phyloP scores from a whole-genome alignment of 768 basidiomycete species.

The Psilocybe azurescens region DNA sequence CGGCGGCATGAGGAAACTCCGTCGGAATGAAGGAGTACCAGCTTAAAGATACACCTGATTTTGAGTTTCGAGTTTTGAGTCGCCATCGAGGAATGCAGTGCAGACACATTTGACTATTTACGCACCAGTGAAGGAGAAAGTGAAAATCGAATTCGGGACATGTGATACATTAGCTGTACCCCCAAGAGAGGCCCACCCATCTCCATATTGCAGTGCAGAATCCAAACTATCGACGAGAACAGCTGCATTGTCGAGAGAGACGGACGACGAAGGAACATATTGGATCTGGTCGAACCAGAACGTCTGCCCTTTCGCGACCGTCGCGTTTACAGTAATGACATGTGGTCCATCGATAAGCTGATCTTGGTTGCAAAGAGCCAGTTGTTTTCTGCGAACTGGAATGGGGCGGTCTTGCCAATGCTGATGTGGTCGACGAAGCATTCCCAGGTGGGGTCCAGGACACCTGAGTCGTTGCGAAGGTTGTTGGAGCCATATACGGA shows the following conservation, averaged over 20 bases:
- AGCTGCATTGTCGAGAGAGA: constrained; percentile 5
- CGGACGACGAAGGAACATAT: constrained; percentile 27
- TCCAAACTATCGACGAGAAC: constrained; percentile 16
- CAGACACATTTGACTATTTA: background rate
- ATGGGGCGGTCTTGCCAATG: background rate
- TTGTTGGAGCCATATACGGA: constrained; percentile 12
- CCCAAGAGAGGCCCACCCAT: constrained; percentile 17
- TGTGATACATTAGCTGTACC: constrained; percentile 24
- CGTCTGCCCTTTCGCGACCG: constrained; percentile 24
- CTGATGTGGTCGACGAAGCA: constrained; percentile 17
- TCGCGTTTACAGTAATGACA: constrained; percentile 28
- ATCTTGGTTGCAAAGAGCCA: constrained; percentile 14
- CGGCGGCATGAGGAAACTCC: constrained; percentile 17
- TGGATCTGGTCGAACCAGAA: constrained; percentile 35
- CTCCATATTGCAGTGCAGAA: constrained; percentile 14
- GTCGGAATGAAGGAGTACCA: constrained; percentile 29
- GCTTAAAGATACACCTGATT: constrained; percentile 24
- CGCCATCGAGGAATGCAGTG: background rate
- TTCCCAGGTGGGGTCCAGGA: constrained; percentile 18
- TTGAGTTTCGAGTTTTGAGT: too few relatives aligned
- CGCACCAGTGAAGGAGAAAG: constrained; percentile 29
- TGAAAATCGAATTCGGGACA: constrained; percentile 15
- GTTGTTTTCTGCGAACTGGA: constrained; percentile 12
- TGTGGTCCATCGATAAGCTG: constrained; percentile 29
- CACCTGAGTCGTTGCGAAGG: constrained; percentile 7